Evolutionary conservation across 176 grass and related monocot species (phyloP), one percentile per base, ranked within the genome.

Genomic region (Lolium multiflorum): DNA sequence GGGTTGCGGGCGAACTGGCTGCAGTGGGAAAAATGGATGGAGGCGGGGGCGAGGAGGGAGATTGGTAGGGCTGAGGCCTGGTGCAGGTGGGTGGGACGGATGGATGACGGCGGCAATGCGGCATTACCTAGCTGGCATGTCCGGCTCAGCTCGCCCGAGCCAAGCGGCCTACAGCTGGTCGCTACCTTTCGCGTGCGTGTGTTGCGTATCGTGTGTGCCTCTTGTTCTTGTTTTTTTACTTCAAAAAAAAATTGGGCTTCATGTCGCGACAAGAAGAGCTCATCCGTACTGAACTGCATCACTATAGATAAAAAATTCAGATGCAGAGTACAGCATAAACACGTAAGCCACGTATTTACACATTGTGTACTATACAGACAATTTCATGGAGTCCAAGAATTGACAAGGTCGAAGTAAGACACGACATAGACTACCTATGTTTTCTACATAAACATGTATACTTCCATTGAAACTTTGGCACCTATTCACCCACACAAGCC

Each of bases 91-190:
- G 79, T 51, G 63, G 69, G 64, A 35, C 24, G 65, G 73, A 58
- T 83, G 31, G 84, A 43, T 76, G 89, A 80, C 85, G 84, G 76
- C 88, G 41, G 83, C n/a, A n/a, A n/a, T n/a, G n/a, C n/a, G n/a
- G n/a, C 49, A 66, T 51, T 80, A 81, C 76, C 41, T 84, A 84
- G 59, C 74, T 87, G 68, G 81, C 85, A 35, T 20, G 80, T 60
- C 78, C 83, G 83, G 80, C 74, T 85, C 35, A 1, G 82, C 82
- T 80, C 12, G 20, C 39, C 67, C 25, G 64, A 84, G 74, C 76
- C 85, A 59, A 67, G 75, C 50, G 74, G 80, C 81, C 35, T 13
- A 64, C 35, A 57, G 84, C 79, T 86, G 50, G 46, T 55, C 46
- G 37, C 31, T 46, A 1, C n/a, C 57, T 59, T 67, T 11, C n/a